These are phyloP conservation scores for Entonaema liquescens DNA, from an alignment of 495 filamentous ascomycete species.

Conservation along the genomic window DNA sequence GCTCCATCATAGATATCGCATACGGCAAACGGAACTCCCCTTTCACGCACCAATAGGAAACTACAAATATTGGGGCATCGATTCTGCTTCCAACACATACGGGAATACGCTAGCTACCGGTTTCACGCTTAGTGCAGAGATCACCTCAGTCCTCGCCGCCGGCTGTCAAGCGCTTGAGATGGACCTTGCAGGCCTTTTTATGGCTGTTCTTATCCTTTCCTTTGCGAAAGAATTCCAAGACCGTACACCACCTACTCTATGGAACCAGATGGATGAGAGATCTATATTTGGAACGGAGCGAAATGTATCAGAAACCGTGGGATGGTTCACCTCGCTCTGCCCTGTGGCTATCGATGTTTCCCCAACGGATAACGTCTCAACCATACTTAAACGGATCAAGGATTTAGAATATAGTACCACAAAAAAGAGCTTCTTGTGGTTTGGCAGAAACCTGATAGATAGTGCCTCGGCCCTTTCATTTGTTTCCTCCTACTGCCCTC, in stretches of 20 bases:
- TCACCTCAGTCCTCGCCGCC: slow-evolving; percentile 54
- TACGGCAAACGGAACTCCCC: slow-evolving; percentile 44
- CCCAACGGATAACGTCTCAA: slow-evolving; percentile 51
- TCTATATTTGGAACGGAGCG: slow-evolving; percentile 46
- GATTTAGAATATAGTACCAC: slow-evolving; percentile 50
- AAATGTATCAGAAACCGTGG: slow-evolving; percentile 58
- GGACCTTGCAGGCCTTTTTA: slow-evolving; percentile 58
- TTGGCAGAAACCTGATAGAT: slow-evolving; percentile 49
- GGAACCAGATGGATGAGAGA: slow-evolving; percentile 60
- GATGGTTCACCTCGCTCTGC: slow-evolving; percentile 60
- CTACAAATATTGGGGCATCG: slow-evolving; percentile 58
- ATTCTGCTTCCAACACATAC: slow-evolving; percentile 55
- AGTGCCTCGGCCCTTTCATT: slow-evolving; percentile 44
- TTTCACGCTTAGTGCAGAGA: slow-evolving; percentile 54
- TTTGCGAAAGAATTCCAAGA: slow-evolving; percentile 63
- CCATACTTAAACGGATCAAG: slow-evolving; percentile 52
- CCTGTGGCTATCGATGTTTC: slow-evolving; percentile 49
- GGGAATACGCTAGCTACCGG: slow-evolving; percentile 51
- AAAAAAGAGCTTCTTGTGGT: slow-evolving; percentile 57
- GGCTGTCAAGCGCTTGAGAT: slow-evolving; percentile 55
- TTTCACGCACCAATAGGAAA: slow-evolving; percentile 50
- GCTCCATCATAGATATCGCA: slow-evolving; percentile 50
- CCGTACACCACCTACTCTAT: slow-evolving; percentile 62
- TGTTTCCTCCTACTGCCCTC: slow-evolving; percentile 62
- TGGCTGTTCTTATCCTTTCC: slow-evolving; percentile 58